Evolutionary conservation across 2,329 filamentous ascomycete species (phyloP), one percentile per base, ranked within the genome.

Genomic region (Scedosporium boydii): DNA sequence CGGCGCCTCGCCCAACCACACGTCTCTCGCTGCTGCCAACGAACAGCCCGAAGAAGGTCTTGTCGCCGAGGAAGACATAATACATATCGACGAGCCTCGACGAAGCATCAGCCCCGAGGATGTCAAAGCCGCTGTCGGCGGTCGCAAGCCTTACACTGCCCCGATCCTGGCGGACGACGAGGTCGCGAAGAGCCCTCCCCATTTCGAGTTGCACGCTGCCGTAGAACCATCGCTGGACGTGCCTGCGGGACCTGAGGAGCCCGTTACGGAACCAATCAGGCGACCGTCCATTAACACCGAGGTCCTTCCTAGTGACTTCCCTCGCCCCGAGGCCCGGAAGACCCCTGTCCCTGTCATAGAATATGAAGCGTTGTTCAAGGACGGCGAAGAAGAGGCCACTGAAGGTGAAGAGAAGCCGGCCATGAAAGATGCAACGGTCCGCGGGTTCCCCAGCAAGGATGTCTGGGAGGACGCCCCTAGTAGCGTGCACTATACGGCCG

Each of bases 401-500:
- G 73, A 76, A 63, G 72, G 76, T 61, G 72, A 76, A 18, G 71
- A 72, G 7, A 69, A 76, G 46, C 62, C 70, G 57, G 71, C 73
- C 51, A 71, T 72, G 26, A 77, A 80, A 59, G 80, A 81, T 66
- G 80, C 85, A 66, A 77, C 82, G 64, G 84, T 85, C 66, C 88
- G 88, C 64, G 75, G 83, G 65, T 99, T 99, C 75, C 95, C 95
- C 1, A 97, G 93, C 73, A 89, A 93, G 72, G 95, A 99, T 72
- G 85, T 98, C 48, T 99, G 95, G 95, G 95, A 99, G 77, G 96
- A 99, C 73, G 88, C 91, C 0, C 95, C 96, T 3, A 89, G 87
- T 70, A 96, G 92, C 74, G 80, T 91, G 60, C 87, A 95, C 69
- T 86, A 83, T 70, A 87, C 85, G 41, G 87, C 93, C 3, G 92